phyloP scores from a whole-genome alignment of 2,329 filamentous ascomycete species.

The Gnomoniopsis smithogilvyi region DNA sequence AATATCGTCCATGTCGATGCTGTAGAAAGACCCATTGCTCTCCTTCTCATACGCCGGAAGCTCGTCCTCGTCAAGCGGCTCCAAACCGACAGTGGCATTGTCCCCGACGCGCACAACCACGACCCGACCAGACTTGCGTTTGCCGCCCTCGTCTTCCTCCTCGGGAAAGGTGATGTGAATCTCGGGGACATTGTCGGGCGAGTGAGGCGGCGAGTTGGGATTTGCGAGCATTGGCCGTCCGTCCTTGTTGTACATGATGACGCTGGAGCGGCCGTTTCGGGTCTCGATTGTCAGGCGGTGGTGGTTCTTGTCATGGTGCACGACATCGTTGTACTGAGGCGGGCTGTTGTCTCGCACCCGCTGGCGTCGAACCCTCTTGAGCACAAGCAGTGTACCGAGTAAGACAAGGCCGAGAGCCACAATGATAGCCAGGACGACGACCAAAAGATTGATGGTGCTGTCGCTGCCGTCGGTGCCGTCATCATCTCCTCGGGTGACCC shows the following conservation, averaged over 20 bases:
- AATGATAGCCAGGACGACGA: constrained; percentile 69
- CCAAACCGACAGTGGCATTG: constrained; percentile 77
- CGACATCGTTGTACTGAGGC: constrained; percentile 64
- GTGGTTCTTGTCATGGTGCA: constrained; percentile 43
- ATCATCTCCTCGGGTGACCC: constrained; percentile 44
- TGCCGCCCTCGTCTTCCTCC: constrained; percentile 80
- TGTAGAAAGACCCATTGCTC: constrained; percentile 78
- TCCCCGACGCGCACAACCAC: constrained; percentile 91
- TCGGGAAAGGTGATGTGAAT: constrained; percentile 98
- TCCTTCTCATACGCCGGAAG: constrained; percentile 88
- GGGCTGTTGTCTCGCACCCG: constrained; percentile 50
- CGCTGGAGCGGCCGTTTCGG: constrained; percentile 58
- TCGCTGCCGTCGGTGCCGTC: constrained; percentile 4
- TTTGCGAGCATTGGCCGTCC: constrained; percentile 71
- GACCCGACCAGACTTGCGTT: constrained; percentile 78
- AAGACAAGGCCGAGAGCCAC: constrained; percentile 69
- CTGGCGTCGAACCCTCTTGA: constrained; percentile 62
- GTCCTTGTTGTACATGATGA: constrained; percentile 78
- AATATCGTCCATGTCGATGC: constrained; percentile 90
- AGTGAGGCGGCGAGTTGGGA: constrained; percentile 70
- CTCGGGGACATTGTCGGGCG: constrained; percentile 82
- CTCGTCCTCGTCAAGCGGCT: constrained; percentile 76
- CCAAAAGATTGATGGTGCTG: constrained; percentile 67
- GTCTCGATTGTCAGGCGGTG: constrained; percentile 58
- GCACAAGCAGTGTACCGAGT: constrained; percentile 64